Base-by-base conservation (phyloP, 371 early-diverging fungal genomes). In the Rhizomucor miehei region DNA sequence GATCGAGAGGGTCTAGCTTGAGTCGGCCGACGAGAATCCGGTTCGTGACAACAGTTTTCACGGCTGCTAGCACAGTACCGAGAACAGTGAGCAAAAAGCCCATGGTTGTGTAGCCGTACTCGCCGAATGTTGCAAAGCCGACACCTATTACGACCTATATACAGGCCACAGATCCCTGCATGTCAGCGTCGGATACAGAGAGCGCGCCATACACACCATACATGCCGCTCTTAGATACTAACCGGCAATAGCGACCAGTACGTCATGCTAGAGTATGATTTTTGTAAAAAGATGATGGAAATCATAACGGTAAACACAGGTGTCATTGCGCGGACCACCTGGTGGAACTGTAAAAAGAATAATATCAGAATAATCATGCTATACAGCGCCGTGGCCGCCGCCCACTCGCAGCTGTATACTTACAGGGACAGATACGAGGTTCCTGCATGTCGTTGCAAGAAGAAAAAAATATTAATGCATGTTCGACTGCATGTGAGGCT, bases 1-100 rank as follows among this genome's bases (percentile, higher is more conserved):
- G 79, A 63, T 92, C 93, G 23, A 93, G 60, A n/a, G 93, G 91
- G 48, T 88, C 84, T 12, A 93, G 81, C 57, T 88, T 86, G 44
- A 92, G 81, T 20, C 82, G 73, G 51, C 93, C 92, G 20, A 89
- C 89, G 57, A 87, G 88, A 19, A 93, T 81, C 4, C 79, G 71
- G 70, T 95, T 92, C 6, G 95, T 95, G 25, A 85, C 88, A 6
- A 93, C 84, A 5, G 91, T 90, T 69, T 95, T 95, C 43, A 82
- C 50, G 1, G 93, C 88, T 0, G 92, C 90, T 51, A 95, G 71
- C 2, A 95, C 58, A 6, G 89, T 86, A 23, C 95, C 93, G 34
- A 91, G 62, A 1, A 93, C 79, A 0, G 95, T 95, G 50, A 92
- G 66, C 52, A 90, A 63, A 57, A 92, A 84, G 6, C 94, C 90